Base-by-base conservation (phyloP, 2,329 filamentous ascomycete species). In the Colletotrichum tamarilloi region DNA sequence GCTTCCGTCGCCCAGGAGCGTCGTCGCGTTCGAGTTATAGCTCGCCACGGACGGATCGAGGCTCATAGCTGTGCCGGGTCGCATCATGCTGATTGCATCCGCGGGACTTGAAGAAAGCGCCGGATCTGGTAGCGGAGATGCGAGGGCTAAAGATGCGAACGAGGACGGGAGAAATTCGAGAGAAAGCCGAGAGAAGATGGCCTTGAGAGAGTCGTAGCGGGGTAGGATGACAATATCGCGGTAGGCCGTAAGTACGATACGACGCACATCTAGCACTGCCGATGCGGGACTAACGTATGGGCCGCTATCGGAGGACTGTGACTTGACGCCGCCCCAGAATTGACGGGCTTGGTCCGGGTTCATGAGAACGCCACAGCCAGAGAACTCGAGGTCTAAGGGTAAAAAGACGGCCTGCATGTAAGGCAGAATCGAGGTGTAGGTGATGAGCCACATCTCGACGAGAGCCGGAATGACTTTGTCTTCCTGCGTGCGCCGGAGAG, bases 351-450 rank as follows among this genome's bases (percentile, higher is more conserved):
- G 93, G 5, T 94, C 91, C 0, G 89, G 82, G 0, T 89, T 92
- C 89, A 98, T 92, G 68, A 98, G 89, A 0, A 91, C 87, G 19
- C 97, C 97, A 59, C 90, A 89, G 6, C 96, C 97, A 66, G 94
- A 92, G 80, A 99, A 97, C 80, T 99, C 97, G 12, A 98, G 89
- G 79, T 99, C 97, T 1, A 99, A 85, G 0, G 95, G 97, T 1
- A 99, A 85, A 80, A 99, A 98, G 1, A 98, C 95, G 1, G 96
- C 95, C 84, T 98, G 96, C 78, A 99, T 92, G 79, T 98, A 98
- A 0, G 97, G 97, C 5, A 98, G 84, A 49, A 98, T 94, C 7
- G 91, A 93, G 3, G 95, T 96, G 78, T 98, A 98, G 0, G 97
- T 95, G 59, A 97, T 92, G 72, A 97, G 90, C 97, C 97, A 99